Evolutionary conservation across 2,329 filamentous ascomycete genomes (phyloP), one percentile per base, ranked within the genome.

Genomic region (Arthrinium phaeospermum): DNA sequence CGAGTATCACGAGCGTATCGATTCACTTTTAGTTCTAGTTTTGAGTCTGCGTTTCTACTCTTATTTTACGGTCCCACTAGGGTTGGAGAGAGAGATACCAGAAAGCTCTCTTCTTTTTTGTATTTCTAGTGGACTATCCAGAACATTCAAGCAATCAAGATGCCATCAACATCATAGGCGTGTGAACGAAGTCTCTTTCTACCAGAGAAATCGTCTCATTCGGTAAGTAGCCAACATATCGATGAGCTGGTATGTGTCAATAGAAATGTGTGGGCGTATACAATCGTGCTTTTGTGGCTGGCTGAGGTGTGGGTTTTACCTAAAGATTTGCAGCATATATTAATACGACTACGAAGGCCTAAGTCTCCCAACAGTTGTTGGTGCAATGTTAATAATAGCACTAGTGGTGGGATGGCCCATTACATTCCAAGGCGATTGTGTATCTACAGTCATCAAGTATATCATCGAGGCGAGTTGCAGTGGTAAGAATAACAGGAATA

Each of bases 1-100:
- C 57, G 57, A 64, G 57, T 64, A 64, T 64, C 34, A 64, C 10
- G 34, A 41, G 57, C 57, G 57, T 64, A 64, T 64, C 57, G 57
- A 19, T 64, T 41, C 57, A 41, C 22, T 41, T 64, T 64, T 64
- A n/a, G 19, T n/a, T 41, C 37, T 10, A 41, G 27, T 41, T 64
- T 41, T 64, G 34, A 64, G 13, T 7, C 16, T 22, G 57, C 34
- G 30, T 24, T 41, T 14, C n/a, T 14, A n/a, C 41, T 64, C 14
- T 37, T 34, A 8, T 30, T 19, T 22, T 24, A 27, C 49, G 22
- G 16, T 37, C 34, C n/a, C 57, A 19, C n/a, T 34, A 64, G 19
- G 30, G 12, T 14, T 41, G 30, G 57, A 22, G 22, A 22, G 53
- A 37, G 57, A 34, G 2, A 64, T 5, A 41, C 34, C 37, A 12